Evolutionary conservation across 2,329 filamentous ascomycete genomes (phyloP).

Genomic region (Verticillium klebahnii): DNA sequence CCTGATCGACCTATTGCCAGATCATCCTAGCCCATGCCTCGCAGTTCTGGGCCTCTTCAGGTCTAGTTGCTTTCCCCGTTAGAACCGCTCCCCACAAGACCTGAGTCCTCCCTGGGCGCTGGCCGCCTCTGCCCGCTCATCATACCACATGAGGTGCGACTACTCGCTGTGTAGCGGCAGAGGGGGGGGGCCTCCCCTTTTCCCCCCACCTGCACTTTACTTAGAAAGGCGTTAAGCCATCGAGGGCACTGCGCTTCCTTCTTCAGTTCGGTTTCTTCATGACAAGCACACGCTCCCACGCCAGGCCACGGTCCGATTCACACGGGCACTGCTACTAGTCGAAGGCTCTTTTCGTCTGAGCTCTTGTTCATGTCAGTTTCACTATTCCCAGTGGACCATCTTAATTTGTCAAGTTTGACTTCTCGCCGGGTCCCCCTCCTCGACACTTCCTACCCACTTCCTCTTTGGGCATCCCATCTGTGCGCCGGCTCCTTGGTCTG

Average conservation of each 20-base stretch:
- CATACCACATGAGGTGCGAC: constrained; percentile 22
- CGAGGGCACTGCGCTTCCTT: constrained; percentile 17
- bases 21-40: constrained; percentile 30
- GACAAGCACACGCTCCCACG: constrained; percentile 6
- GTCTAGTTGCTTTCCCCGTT: constrained; percentile 26
- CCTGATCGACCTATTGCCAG: constrained; percentile 24
- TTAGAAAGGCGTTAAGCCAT: constrained; percentile 25
- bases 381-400: constrained; percentile 14
- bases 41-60: constrained; percentile 31
- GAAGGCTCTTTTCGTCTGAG: constrained; percentile 16
- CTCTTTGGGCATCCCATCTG: constrained; percentile 32
- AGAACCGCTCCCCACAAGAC: constrained; percentile 18
- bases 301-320: constrained; percentile 11
- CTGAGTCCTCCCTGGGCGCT: background rate
- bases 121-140: background rate
- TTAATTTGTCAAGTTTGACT: constrained; percentile 18
- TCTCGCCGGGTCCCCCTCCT: constrained; percentile 18
- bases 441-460: constrained; percentile 30
- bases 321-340: constrained; percentile 11
- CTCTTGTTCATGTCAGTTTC: constrained; percentile 23
- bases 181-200: constrained; percentile 9
- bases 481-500: constrained; percentile 25
- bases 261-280: constrained; percentile 16
- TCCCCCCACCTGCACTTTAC: constrained; percentile 2
- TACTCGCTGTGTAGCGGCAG: constrained; percentile 14